These are phyloP conservation scores for Pleurotus sapidus DNA, from an alignment of 768 basidiomycete species.

Conservation along the genomic window DNA sequence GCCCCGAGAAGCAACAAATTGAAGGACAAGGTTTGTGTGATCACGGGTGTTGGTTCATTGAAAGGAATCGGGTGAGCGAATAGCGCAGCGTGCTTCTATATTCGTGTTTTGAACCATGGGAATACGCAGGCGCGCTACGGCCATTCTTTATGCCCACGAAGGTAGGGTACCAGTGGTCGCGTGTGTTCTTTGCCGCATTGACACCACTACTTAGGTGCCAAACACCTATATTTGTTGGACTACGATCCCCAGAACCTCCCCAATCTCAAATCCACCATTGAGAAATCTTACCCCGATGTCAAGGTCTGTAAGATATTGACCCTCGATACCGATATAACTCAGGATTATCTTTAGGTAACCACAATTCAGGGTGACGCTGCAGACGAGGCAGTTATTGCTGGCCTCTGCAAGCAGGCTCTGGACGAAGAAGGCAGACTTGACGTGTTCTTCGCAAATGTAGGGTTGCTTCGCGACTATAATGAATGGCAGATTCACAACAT, in stretches of 20 bases:
- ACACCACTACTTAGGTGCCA: conserved; percentile 51
- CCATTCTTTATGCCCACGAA: conserved; percentile 78
- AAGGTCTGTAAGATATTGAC: conserved; percentile 47
- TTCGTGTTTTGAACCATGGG: conserved; percentile 2
- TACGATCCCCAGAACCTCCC: conserved; percentile 38
- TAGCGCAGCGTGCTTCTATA: neutral
- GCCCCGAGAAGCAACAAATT: conserved; percentile 55
- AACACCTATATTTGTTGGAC: conserved; percentile 60
- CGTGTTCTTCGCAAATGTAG: conserved; percentile 93
- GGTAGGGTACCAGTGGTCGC: conserved; percentile 34
- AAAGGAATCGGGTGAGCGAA: conserved; percentile 79
- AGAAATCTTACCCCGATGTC: conserved; percentile 68
- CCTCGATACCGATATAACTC: neutral
- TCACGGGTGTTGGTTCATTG: conserved; percentile 85
- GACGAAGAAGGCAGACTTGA: conserved; percentile 85
- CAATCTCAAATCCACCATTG: conserved; percentile 66
- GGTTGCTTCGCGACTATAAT: conserved; percentile 16
- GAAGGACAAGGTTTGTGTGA: conserved; percentile 76
- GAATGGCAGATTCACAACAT: neutral
- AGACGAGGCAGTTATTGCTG: conserved; percentile 65
- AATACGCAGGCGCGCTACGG: conserved; percentile 58
- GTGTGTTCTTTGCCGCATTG: neutral
- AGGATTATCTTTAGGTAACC: conserved; percentile 55
- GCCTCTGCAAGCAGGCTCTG: conserved; percentile 68
- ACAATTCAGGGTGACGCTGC: conserved; percentile 80